Evolutionary conservation across 257 asterid species (phyloP), one percentile per base, ranked within the genome.

Genomic region (Cinchona pubescens): DNA sequence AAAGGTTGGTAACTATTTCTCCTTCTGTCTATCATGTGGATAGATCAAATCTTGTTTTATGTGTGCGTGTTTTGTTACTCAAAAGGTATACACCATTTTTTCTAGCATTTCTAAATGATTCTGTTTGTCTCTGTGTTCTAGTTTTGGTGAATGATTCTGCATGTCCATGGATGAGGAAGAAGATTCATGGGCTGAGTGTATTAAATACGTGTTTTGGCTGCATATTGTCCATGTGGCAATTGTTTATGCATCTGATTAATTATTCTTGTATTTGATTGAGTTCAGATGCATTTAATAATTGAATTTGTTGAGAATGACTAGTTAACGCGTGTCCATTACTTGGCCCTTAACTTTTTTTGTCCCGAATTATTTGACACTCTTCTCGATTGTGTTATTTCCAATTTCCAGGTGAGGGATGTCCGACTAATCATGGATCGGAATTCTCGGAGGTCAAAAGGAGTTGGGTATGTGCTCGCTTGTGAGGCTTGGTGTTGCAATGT

Each of bases 371-470:
- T 75, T 15, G 45, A 13, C 71, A 49, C 61, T 45, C 75, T 51
- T 79, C 29, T 32, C 63, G 45, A 38, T 21, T 51, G 25, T 56
- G 68, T 30, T 60, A 12, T 64, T 66, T 34, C 43, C 40, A 25
- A 25, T 79, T 51, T 82, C 75, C 84, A 92, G 99, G 99, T 94
- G 43, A 92, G 99, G 86, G 98, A 95, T 87, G 99, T 92, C 18
- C 89, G 96, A 63, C 85, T 95, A 51, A 95, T 95, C 76, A 95
- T 95, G 99, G 99, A 95, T 83, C 87, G 99, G 32, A 95, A 95
- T 83, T 92, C 99, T 42, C 91, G 98, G 86, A 86, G 97, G 69
- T 95, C 99, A 58, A 95, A 95, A 84, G 99, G 99, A 86, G 99
- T 95, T 40, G 98, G 99, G 99, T 95, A 92, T 74, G 97, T 82